Conservation (phyloP, 306 rosid genomes). For the Malus domestica region ASM211411v1 NC_041795.1:33237001-33237500, state of each 20-base stretch:
- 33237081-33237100: not conserved
- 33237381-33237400: too few species aligned
- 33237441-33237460: not conserved
- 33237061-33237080: not conserved
- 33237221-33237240: constrained; percentile 21
- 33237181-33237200: constrained; percentile 99
- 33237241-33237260: not conserved
- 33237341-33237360: not conserved
- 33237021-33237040: constrained; percentile 92
- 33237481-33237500: not conserved
- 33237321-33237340: not conserved
- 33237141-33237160: constrained; percentile 89
- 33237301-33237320: too few species aligned
- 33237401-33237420: too few species aligned
- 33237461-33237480: not conserved
- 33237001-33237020: constrained; percentile 95
- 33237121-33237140: constrained; percentile 55
- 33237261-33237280: not conserved
- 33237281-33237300: not conserved
- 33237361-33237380: not conserved
- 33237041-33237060: constrained; percentile 33
- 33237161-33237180: constrained; percentile 87
- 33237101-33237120: not conserved
- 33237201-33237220: constrained; percentile 99
- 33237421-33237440: not conserved